phyloP scores from a whole-genome alignment of 83 land plant species.

The Diphasiastrum complanatum region DNA sequence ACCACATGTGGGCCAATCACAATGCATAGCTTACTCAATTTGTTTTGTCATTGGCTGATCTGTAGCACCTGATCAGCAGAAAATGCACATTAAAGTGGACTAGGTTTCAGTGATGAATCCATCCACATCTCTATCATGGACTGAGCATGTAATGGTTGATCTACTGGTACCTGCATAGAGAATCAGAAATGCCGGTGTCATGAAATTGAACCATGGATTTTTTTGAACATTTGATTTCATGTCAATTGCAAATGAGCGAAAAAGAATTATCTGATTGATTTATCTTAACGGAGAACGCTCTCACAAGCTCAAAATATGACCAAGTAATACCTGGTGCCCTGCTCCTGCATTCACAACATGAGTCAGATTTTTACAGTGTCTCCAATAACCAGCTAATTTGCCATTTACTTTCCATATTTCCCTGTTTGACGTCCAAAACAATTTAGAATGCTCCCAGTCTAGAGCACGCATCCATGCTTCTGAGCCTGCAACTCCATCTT shows the following conservation, averaged over 20 bases:
- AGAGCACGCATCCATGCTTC: slow-evolving; percentile 34
- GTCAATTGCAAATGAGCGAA: too few relatives aligned
- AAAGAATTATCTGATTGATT: not conserved
- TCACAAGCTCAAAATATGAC: not conserved
- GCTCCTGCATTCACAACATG: slow-evolving; percentile 31
- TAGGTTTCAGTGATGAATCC: too few relatives aligned
- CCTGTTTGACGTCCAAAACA: slow-evolving; percentile 24
- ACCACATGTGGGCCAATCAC: too few relatives aligned
- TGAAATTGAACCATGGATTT: not conserved
- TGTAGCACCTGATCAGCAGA: too few relatives aligned
- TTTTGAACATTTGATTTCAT: not conserved
- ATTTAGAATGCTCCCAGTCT: slow-evolving; percentile 18
- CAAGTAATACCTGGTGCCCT: slow-evolving; percentile 31
- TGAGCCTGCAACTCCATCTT: slow-evolving; percentile 28
- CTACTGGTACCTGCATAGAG: slow-evolving; percentile 24
- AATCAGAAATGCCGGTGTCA: not conserved
- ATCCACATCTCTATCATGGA: slow-evolving; percentile 37
- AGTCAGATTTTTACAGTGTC: slow-evolving; percentile 23
- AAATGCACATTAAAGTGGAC: too few relatives aligned
- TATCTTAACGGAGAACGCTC: not conserved
- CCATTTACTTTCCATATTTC: slow-evolving; percentile 30
- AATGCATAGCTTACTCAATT: too few relatives aligned
- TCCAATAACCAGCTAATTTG: slow-evolving; percentile 28
- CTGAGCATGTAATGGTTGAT: slow-evolving; percentile 24
- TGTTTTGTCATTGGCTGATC: too few relatives aligned